Evolutionary conservation across 371 early-diverging fungal species (phyloP), one percentile per base, ranked within the genome.

Genomic region (Saksenaea vasiformis): DNA sequence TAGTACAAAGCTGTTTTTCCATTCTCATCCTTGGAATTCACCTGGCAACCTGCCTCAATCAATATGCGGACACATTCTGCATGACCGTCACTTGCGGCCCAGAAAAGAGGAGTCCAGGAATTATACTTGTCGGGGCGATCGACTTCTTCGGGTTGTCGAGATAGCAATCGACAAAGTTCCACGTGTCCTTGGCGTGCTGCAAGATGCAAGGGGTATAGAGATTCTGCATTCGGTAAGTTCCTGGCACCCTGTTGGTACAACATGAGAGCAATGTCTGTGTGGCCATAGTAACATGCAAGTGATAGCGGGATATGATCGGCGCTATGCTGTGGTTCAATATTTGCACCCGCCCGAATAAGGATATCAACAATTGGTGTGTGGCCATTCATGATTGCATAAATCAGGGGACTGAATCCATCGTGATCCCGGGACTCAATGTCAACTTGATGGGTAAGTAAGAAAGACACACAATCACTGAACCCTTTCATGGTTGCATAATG

Each of bases 401-500:
- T 85, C 34, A 97, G 71, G 1, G 97, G 93, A 34, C 86, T 86
- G 68, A 86, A 90, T 4, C 96, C 95, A 71, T 98, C 98, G 65
- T 96, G 92, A 63, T 98, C 98, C 2, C 87, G 73, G 5, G 86
- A 71, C 44, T 85, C 79, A 43, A 90, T 79, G 36, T 87, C 79
- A 15, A 90, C 86, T 0, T 85, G 80, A 15, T 75, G 65, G 0
- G 75, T 76, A 0, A 96, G 63, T 22, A 98, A 73, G 55, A 83
- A 90, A 24, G 77, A 77, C 5, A 92, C 84, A 41, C 90, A 90
- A 5, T 90, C 90, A 35, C 72, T 70, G 61, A 90, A 87, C 5
- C 96, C 98, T 60, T 93, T 89, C 92, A 96, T 93, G 7, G 95
- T 89, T 0, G 92, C 91, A 70, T 98, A 98, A 75, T 97, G 98